Conservation (phyloP, 805 yeast species). For the Yamadazyma kitorensis region DNA sequence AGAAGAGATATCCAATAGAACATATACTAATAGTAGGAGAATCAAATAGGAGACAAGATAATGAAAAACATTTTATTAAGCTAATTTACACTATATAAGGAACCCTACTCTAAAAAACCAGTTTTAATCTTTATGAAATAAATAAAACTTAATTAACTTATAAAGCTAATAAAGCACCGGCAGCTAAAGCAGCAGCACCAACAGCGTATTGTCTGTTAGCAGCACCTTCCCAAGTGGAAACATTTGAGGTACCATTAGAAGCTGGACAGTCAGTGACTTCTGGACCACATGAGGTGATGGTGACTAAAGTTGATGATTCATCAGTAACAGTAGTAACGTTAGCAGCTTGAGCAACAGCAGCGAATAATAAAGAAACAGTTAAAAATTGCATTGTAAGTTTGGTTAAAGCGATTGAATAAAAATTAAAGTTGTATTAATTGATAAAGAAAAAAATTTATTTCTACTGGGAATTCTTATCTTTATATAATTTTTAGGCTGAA, state of each 20-base stretch:
- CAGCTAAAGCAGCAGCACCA: constrained; percentile 48
- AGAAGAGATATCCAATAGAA: too few species aligned
- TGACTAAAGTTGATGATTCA: constrained; percentile 38
- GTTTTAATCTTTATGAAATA: neutral
- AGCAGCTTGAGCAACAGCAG: constrained; percentile 16
- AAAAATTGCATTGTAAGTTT: constrained; percentile 42
- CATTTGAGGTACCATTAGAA: constrained; percentile 23
- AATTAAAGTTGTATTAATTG: constrained; percentile 19
- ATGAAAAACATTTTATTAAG: neutral
- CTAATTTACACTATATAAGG: constrained; percentile 10
- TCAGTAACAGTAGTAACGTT: constrained; percentile 27
- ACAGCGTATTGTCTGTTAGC: constrained; percentile 36
- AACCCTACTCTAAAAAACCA: constrained; percentile 4
- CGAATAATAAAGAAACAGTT: constrained; percentile 17
- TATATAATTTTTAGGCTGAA: constrained; percentile 4
- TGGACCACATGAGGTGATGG: constrained; percentile 46
- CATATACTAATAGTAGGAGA: too few species aligned
- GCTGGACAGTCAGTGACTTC: constrained; percentile 50
- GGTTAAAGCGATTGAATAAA: constrained; percentile 37
- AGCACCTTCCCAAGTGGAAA: constrained; percentile 38
- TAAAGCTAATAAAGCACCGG: constrained; percentile 58
- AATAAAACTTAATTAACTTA: constrained; percentile 28
- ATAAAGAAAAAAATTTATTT: constrained; percentile 16
- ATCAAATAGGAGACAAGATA: constrained; percentile 1
- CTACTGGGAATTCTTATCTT: neutral